Evolutionary conservation across 1,284 basidiomycete genomes (phyloP), one percentile per base, ranked within the genome.

Genomic region (Sporisorium reilianum): DNA sequence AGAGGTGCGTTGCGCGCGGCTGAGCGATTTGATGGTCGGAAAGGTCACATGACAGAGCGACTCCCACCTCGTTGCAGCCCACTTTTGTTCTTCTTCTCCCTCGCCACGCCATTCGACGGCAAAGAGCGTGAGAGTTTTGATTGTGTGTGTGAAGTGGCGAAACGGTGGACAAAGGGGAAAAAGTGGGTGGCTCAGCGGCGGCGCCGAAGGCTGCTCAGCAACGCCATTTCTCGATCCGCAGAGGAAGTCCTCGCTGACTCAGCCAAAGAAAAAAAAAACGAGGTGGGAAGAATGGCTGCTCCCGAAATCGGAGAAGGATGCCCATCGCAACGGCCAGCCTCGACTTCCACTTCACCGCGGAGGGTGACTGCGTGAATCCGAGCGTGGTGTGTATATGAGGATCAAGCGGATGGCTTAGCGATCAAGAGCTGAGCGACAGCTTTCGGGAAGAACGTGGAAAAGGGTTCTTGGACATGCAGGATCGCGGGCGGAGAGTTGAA

Each of bases 191-290:
- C 26, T 22, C 25, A 30, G 46, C 46, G 25, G 26, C 45, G 45
- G 25, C 44, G 23, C 44, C 23, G 44, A n/a, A 25, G 14, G 22
- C 2, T 25, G 14, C 25, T 45, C 25, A 26, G 25, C 52, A 48
- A 48, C 32, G 12, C 26, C 46, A n/a, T n/a, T 16, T 20, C 28
- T 49, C 36, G 45, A 57, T 49, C 36, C n/a, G 25, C 23, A 49
- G 38, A 16, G 44, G n/a, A 48, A 23, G 26, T 38, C 23, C 7
- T 14, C 32, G 49, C 49, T 51, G 49, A 51, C 49, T 51, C 48
- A 50, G 48, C 48, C 30, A 49, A 18, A 9, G 12, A 23, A 34
- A 36, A 22, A 18, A 49, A 18, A 9, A 10, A 23, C 22, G 23
- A 22, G 12, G 48, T 34, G 30, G 45, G 26, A n/a, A 28, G 25